These are phyloP conservation scores for Fusarium goolgardi DNA, from an alignment of 2,329 filamentous ascomycete genomes.

Conservation along the genomic window DNA sequence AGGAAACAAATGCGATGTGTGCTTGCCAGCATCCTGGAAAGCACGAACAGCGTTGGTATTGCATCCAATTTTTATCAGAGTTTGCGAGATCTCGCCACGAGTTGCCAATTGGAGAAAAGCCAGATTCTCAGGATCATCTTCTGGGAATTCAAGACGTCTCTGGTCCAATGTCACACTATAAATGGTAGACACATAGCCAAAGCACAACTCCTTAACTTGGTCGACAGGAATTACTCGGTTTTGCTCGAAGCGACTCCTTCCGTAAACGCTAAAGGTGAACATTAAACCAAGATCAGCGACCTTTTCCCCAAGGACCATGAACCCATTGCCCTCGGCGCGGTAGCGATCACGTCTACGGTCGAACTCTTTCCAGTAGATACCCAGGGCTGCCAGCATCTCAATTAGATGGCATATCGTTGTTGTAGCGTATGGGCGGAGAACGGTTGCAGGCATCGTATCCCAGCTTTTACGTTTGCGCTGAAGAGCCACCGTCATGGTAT, in stretches of 20 bases:
- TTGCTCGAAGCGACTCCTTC: conserved; percentile 59
- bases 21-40: conserved; percentile 54
- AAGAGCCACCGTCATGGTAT: conserved; percentile 59
- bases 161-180: conserved; percentile 57
- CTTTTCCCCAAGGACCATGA: conserved; percentile 60
- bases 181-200: conserved; percentile 67
- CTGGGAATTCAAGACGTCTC: conserved; percentile 54
- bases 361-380: conserved; percentile 70
- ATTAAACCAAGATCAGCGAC: conserved; percentile 64
- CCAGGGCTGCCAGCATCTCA: conserved; percentile 65
- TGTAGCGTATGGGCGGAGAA: conserved; percentile 64
- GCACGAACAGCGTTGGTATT: conserved; percentile 63
- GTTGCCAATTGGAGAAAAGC: conserved; percentile 62
- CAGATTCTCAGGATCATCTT: conserved; percentile 57
- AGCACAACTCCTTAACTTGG: conserved; percentile 65
- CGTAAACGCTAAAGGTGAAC: conserved; percentile 65
- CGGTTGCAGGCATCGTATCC: conserved; percentile 63
- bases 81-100: conserved; percentile 62
- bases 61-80: conserved; percentile 65
- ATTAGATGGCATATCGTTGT: conserved; percentile 67
- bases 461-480: conserved; percentile 61
- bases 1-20: conserved; percentile 63
- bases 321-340: conserved; percentile 67
- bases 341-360: conserved; percentile 63
- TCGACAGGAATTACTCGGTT: conserved; percentile 66